Evolutionary conservation across 2,329 filamentous ascomycete species (phyloP).

Genomic region (Hypoxylon sp.): DNA sequence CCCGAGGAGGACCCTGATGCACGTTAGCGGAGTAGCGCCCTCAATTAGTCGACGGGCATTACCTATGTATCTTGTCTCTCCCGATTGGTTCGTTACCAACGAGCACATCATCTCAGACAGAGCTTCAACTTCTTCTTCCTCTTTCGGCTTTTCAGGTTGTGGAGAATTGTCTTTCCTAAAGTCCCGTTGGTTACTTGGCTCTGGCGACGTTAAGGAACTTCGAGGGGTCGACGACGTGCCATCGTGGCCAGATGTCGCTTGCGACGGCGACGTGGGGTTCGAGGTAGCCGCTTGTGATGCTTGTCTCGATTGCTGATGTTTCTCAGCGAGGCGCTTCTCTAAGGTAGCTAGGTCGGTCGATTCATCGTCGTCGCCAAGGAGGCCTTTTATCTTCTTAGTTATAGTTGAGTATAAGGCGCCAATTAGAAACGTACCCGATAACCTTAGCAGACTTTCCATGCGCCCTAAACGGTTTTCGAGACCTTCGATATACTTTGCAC

Average conservation of each 20-base stretch:
- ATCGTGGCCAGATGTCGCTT: conserved; percentile 61
- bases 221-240: conserved; percentile 64
- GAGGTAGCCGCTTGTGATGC: conserved; percentile 64
- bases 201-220: conserved; percentile 70
- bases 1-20: conserved; percentile 88
- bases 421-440: conserved; percentile 73
- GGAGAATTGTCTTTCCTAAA: conserved; percentile 59
- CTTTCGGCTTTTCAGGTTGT: conserved; percentile 60
- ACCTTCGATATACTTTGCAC: conserved; percentile 97
- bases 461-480: conserved; percentile 94
- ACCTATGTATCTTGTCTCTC: conserved; percentile 97
- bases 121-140: conserved; percentile 82
- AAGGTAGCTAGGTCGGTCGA: conserved; percentile 89
- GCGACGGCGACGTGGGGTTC: conserved; percentile 67
- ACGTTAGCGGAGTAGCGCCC: conserved; percentile 26
- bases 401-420: neutral
- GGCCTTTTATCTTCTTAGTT: conserved; percentile 63
- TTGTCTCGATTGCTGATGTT: conserved; percentile 66
- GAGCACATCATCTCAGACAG: conserved; percentile 99
- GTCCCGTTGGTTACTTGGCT: conserved; percentile 60
- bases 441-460: conserved; percentile 91
- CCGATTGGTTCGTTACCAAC: conserved; percentile 92
- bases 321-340: conserved; percentile 80
- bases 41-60: conserved; percentile 45
- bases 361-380: conserved; percentile 88